phyloP scores from a whole-genome alignment of 805 yeast genomes.

The Lipomyces sp. region DNA sequence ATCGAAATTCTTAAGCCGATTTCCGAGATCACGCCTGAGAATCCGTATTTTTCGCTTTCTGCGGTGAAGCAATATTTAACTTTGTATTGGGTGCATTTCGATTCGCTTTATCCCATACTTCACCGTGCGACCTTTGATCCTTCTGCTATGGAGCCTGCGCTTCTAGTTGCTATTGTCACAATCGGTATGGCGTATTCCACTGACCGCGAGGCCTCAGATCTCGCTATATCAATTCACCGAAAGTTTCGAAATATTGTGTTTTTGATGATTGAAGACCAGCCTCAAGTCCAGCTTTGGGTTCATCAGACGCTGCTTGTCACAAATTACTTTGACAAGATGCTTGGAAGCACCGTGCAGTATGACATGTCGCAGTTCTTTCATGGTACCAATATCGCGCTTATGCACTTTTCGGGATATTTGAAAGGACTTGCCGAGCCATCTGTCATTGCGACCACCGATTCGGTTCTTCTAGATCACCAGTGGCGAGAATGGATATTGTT shows the following conservation, averaged over 20 bases:
- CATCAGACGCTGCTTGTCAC: constrained; percentile 35
- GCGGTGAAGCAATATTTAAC: constrained; percentile 31
- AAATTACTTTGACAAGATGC: constrained; percentile 34
- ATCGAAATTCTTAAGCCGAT: constrained; percentile 25
- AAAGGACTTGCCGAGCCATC: constrained; percentile 31
- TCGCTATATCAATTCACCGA: constrained; percentile 33
- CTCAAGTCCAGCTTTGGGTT: constrained; percentile 35
- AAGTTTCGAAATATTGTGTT: constrained; percentile 35
- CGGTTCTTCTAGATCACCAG: constrained; percentile 23
- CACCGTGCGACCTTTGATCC: constrained; percentile 41
- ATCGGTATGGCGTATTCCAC: constrained; percentile 37
- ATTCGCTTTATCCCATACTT: constrained; percentile 42
- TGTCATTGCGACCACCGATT: constrained; percentile 21
- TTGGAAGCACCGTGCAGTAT: constrained; percentile 34
- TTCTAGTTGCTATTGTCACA: constrained; percentile 34
- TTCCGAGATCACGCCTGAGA: constrained; percentile 21
- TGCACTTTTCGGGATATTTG: constrained; percentile 36
- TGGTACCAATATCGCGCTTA: constrained; percentile 34
- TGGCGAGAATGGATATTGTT: constrained; percentile 50
- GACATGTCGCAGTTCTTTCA: constrained; percentile 38
- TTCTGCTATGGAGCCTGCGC: constrained; percentile 27
- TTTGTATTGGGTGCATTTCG: constrained; percentile 41
- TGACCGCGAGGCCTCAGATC: constrained; percentile 30
- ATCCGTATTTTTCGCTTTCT: constrained; percentile 25
- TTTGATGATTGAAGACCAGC: constrained; percentile 33